A percentile compares a stretch with the other conserved stretches of the same genome.
These are phyloP conservation scores for Akanthomyces uredinophilus DNA, from an alignment of 2,329 filamentous ascomycete species.

Conservation along the genomic window DNA sequence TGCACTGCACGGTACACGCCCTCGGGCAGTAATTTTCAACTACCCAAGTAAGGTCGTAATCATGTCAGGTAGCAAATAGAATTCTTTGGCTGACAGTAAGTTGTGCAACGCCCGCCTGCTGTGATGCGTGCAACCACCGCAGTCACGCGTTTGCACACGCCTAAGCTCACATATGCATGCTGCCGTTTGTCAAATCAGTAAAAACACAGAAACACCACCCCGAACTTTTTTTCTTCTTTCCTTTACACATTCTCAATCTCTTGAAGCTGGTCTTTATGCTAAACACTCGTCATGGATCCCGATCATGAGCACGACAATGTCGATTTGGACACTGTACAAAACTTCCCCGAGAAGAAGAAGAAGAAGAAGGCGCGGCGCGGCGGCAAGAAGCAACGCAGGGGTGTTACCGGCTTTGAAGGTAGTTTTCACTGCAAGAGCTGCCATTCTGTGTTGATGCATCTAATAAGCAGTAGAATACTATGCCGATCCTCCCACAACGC, in stretches of 20 bases:
- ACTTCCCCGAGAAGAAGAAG: background rate
- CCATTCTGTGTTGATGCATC: background rate
- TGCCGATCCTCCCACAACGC: slow-evolving; percentile 73
- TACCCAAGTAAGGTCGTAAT: too few relatives aligned
- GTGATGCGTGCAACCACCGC: background rate
- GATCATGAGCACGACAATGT: background rate
- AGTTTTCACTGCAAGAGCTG: background rate
- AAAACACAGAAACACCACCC: background rate
- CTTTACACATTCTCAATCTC: background rate
- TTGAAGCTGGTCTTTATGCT: background rate
- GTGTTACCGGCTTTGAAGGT: background rate
- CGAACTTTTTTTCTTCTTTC: background rate
- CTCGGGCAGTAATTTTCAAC: too few relatives aligned
- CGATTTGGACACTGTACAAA: background rate
- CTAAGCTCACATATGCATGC: background rate
- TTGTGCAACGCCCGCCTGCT: slow-evolving; percentile 1
- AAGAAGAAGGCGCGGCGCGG: background rate
- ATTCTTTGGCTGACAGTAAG: too few relatives aligned
- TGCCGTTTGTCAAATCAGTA: background rate
- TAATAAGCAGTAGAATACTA: slow-evolving; percentile 53
- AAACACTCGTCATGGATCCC: background rate
- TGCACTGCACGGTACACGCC: too few relatives aligned
- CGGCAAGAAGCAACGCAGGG: background rate
- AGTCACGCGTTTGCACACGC: background rate
- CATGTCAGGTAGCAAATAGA: too few relatives aligned